Evolutionary conservation across 1,139 yeast species (phyloP), one percentile per base, ranked within the genome.

Genomic region (Kurtzmaniella quercitrusa): DNA sequence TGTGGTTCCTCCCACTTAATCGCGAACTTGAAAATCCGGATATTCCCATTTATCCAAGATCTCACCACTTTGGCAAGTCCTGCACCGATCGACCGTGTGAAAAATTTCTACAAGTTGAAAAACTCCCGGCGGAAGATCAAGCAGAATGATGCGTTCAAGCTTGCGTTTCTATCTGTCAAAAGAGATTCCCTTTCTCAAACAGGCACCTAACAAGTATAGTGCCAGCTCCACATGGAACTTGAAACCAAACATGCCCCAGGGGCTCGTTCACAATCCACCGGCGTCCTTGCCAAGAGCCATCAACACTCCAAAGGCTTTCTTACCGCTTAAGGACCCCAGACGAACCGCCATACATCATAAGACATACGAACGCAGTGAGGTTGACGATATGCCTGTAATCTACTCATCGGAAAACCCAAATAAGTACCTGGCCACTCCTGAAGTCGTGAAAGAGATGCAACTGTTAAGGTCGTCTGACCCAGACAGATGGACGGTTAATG

Each of bases 291-390:
- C 68, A 22, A 52, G 56, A 9, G 53, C 61, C 42, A 60, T 57
- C 45, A 61, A 64, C 41, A 88, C 95, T 0, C 95, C 96, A 28
- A 75, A 74, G 48, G 81, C 82, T 3, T 88, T 88, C 57, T 64
- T 88, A 43, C 96, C 96, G 2, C 54, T 63, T 2, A 54, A 61
- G 7, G 94, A 86, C 55, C 80, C 80, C 26, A 75, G 95, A 53
- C 73, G 70, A 46, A 63, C 60, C 2, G 61, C 68, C 30, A 60
- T 50, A 40, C 43, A 47, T 38, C 48, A 49, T 48, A 60, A 50
- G 47, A 44, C 50, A 2, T 68, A 56, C 51, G 62, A 66, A 38
- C 56, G 56, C 22, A 69, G 78, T 60, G 68, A 74, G 42, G 55
- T 78, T 38, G 59, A 63, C n/a, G 68, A 74, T 49, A 82, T 82